A percentile compares a stretch with the other conserved stretches of the same genome.
Conservation (phyloP, 148 eudicot species). For the Cornus kousa region DNA sequence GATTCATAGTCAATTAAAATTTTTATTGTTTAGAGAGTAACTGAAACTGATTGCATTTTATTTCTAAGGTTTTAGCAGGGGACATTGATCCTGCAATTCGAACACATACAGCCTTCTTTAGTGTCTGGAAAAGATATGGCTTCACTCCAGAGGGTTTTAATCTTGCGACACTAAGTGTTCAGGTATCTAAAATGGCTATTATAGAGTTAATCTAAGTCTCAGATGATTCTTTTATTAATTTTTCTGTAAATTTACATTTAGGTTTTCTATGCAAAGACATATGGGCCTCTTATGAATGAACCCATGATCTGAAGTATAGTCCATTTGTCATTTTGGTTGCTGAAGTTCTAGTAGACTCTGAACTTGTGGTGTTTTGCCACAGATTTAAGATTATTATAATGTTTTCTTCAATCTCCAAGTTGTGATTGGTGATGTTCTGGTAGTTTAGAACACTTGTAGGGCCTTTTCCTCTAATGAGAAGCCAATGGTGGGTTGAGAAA, state of each 20-base stretch:
- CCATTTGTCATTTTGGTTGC: background rate
- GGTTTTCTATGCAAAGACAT: background rate
- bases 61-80: conserved; percentile 91
- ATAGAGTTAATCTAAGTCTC: background rate
- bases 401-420: background rate
- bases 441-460: background rate
- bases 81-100: conserved; percentile 95
- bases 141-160: conserved; percentile 99
- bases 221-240: background rate
- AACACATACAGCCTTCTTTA: conserved; percentile 93
- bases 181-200: conserved; percentile 44
- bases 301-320: background rate
- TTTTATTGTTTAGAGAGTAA: conserved; percentile 24
- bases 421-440: background rate
- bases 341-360: background rate
- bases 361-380: background rate
- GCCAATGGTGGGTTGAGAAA: background rate
- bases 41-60: conserved; percentile 26
- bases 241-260: background rate
- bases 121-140: conserved; percentile 94
- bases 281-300: background rate
- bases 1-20: conserved; percentile 16
- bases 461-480: background rate
- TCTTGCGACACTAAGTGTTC: conserved; percentile 85
- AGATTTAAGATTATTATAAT: background rate